Evolutionary conservation across 2,329 filamentous ascomycete genomes (phyloP).

Genomic region (Fusarium mangiferae): DNA sequence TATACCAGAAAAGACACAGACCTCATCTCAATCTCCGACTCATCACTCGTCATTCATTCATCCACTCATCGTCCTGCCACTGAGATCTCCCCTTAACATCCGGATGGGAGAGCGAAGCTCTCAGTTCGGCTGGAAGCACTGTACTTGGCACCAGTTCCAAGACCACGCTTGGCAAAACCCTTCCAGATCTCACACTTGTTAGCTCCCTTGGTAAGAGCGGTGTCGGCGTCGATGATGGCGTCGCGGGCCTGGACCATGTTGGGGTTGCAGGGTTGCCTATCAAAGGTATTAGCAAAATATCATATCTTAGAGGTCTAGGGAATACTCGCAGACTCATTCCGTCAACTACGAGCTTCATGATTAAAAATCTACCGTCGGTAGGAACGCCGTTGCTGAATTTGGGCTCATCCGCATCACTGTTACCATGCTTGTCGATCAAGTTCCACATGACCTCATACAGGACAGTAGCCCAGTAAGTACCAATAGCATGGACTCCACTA

Average conservation of each 20-base stretch:
- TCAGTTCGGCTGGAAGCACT: constrained; percentile 43
- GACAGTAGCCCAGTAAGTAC: constrained; percentile 52
- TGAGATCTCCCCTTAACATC: constrained; percentile 26
- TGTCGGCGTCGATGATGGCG: constrained; percentile 66
- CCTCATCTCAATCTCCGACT: neutral
- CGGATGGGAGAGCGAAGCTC: constrained; percentile 45
- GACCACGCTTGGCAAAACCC: constrained; percentile 66
- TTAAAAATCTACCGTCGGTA: constrained; percentile 41
- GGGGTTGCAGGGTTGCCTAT: constrained; percentile 64
- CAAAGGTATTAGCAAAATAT: neutral
- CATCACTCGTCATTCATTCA: neutral
- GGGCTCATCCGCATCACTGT: constrained; percentile 56
- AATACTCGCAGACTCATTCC: constrained; percentile 41
- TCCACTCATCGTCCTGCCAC: neutral
- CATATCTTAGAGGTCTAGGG: neutral
- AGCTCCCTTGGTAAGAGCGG: constrained; percentile 59
- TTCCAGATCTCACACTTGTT: constrained; percentile 65
- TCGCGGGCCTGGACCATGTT: constrained; percentile 63
- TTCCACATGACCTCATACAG: constrained; percentile 69
- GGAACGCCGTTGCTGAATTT: constrained; percentile 58
- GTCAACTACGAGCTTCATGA: too few relatives aligned
- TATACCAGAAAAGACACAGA: neutral
- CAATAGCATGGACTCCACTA: constrained; percentile 58
- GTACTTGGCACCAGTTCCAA: constrained; percentile 55
- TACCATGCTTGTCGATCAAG: constrained; percentile 65